phyloP scores from a whole-genome alignment of 208 protist species.

The Acanthamoeba rhysodes region DNA sequence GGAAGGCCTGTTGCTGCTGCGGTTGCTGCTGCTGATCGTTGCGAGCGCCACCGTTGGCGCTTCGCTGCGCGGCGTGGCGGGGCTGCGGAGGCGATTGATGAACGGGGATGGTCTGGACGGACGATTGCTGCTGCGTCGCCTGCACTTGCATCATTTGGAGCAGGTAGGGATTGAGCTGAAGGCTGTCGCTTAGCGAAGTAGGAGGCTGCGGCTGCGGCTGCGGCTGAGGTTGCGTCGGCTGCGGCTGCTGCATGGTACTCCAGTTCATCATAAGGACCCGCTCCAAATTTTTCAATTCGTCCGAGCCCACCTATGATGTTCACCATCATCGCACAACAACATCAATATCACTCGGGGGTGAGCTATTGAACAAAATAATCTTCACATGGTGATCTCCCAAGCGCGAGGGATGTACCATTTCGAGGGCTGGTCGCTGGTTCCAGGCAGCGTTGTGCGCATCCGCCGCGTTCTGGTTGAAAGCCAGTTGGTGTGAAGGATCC shows the following conservation, averaged over 20 bases:
- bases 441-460: not conserved
- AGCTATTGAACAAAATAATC: too few species aligned
- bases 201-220: not conserved
- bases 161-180: constrained; percentile 49
- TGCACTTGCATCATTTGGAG: constrained; percentile 2
- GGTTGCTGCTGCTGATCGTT: not conserved
- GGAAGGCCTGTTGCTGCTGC: not conserved
- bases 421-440: constrained; percentile 20
- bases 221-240: not conserved
- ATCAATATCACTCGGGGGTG: not conserved
- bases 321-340: not conserved
- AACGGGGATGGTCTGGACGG: not conserved
- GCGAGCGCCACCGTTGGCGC: not conserved
- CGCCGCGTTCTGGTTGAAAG: not conserved
- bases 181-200: not conserved
- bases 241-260: constrained; percentile 15
- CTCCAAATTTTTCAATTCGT: constrained; percentile 63
- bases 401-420: not conserved
- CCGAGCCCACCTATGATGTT: not conserved
- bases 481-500: not conserved
- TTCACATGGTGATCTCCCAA: not conserved
- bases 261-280: constrained; percentile 50
- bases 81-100: constrained; percentile 15
- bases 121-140: not conserved
- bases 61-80: not conserved